Conservation (phyloP, 306 rosid genomes). For the Aeschynomene evenia region DNA sequence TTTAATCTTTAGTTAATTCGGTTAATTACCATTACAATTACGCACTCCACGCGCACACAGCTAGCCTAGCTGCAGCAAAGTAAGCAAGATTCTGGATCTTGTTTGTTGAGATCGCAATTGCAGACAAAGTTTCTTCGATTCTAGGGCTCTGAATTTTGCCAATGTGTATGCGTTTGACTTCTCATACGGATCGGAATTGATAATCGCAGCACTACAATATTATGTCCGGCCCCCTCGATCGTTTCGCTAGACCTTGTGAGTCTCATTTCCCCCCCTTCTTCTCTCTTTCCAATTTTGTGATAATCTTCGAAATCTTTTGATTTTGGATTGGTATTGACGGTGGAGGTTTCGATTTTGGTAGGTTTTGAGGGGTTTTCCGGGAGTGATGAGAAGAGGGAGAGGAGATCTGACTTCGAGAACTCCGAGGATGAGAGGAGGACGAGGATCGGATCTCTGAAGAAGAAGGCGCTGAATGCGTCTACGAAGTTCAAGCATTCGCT, state of each 20-base stretch:
- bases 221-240: constrained; percentile 87
- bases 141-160: constrained; percentile 38
- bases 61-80: no score
- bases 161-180: constrained; percentile 17
- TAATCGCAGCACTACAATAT: constrained; percentile 22
- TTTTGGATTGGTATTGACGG: background rate
- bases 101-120: background rate
- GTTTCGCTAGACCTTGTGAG: constrained; percentile 84
- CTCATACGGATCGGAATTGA: constrained; percentile 14
- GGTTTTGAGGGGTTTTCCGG: constrained; percentile 98
- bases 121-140: background rate
- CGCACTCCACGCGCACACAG: background rate
- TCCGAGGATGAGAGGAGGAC: constrained; percentile 97
- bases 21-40: background rate
- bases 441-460: constrained; percentile 85
- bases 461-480: constrained; percentile 92
- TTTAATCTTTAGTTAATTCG: background rate
- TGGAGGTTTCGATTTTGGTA: background rate
- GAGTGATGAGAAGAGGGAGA: constrained; percentile 84
- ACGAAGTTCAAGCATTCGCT: constrained; percentile 86
- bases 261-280: background rate
- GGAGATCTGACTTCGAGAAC: constrained; percentile 91
- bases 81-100: background rate
- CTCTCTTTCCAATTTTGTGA: background rate
- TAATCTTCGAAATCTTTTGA: background rate